phyloP scores from a whole-genome alignment of 2,329 filamentous ascomycete species.

The Ophiostoma ips region DNA sequence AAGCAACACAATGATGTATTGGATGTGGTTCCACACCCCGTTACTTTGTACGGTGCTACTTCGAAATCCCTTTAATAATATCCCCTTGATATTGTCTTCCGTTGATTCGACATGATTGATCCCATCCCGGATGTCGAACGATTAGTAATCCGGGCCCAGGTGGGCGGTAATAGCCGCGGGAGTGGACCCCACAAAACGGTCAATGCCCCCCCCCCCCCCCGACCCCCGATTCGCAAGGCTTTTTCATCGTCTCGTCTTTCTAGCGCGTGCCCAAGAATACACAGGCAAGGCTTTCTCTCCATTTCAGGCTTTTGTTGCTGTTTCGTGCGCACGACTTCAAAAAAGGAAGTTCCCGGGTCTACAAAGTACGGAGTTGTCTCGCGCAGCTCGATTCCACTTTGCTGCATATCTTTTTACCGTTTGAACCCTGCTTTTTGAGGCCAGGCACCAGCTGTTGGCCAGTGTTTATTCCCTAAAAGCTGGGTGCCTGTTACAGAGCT shows the following conservation, averaged over 20 bases:
- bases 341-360: too few relatives aligned
- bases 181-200: background rate
- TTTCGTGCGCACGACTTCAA: too few relatives aligned
- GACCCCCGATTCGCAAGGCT: constrained; percentile 1
- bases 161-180: too few relatives aligned
- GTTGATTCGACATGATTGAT: too few relatives aligned
- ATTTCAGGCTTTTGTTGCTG: background rate
- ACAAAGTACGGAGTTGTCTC: background rate
- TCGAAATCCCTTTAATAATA: too few relatives aligned
- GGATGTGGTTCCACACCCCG: too few relatives aligned
- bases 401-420: constrained; percentile 4
- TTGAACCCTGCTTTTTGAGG: background rate
- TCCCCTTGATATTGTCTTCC: too few relatives aligned
- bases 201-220: background rate
- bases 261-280: background rate
- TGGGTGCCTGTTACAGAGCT: too few relatives aligned
- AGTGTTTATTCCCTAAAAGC: background rate
- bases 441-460: constrained; percentile 1
- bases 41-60: too few relatives aligned
- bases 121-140: too few relatives aligned
- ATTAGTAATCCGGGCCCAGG: too few relatives aligned
- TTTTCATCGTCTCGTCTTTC: constrained; percentile 1
- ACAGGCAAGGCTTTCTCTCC: constrained; percentile 4
- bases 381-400: background rate
- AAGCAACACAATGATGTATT: too few relatives aligned